These are phyloP conservation scores for Candida boidinii DNA, from an alignment of 805 yeast species.

Conservation along the genomic window DNA sequence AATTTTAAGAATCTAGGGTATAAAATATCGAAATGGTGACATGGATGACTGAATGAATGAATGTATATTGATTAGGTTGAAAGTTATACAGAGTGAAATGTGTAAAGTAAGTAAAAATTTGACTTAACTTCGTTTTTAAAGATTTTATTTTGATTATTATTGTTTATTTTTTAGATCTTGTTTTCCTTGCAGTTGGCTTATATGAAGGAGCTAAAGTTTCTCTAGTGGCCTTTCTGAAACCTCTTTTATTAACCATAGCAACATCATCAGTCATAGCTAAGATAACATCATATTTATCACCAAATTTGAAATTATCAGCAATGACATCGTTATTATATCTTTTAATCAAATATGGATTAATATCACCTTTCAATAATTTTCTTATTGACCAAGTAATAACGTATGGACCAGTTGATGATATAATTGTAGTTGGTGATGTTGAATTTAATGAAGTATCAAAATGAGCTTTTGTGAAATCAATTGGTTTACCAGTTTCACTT, in stretches of 20 bases:
- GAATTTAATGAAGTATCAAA: slow-evolving; percentile 65
- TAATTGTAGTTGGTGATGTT: slow-evolving; percentile 52
- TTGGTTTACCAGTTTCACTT: slow-evolving; percentile 36
- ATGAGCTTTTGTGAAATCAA: slow-evolving; percentile 62
- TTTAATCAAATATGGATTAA: slow-evolving; percentile 52
- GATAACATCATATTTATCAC: slow-evolving; percentile 61
- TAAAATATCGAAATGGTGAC: too few relatives aligned
- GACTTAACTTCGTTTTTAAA: too few relatives aligned
- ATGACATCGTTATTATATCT: slow-evolving; percentile 53
- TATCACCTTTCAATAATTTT: slow-evolving; percentile 46
- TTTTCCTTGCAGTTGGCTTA: too few relatives aligned
- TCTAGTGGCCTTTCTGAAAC: slow-evolving; percentile 50
- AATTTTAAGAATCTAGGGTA: too few relatives aligned
- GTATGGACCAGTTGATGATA: slow-evolving; percentile 76
- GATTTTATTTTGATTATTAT: too few relatives aligned
- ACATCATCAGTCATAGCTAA: slow-evolving; percentile 73
- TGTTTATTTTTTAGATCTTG: too few relatives aligned
- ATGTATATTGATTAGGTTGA: too few relatives aligned
- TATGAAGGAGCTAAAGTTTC: too few relatives aligned
- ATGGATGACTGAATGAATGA: too few relatives aligned
- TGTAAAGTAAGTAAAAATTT: too few relatives aligned
- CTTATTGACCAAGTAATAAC: slow-evolving; percentile 73
- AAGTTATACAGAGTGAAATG: too few relatives aligned
- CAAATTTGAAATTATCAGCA: slow-evolving; percentile 73
- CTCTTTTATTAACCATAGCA: slow-evolving; percentile 52